Percentiles rank a stretch among this genome's conserved stretches.
These are phyloP conservation scores for Achaetomiella virescens DNA, from an alignment of 495 filamentous ascomycete species.

Conservation along the genomic window DNA sequence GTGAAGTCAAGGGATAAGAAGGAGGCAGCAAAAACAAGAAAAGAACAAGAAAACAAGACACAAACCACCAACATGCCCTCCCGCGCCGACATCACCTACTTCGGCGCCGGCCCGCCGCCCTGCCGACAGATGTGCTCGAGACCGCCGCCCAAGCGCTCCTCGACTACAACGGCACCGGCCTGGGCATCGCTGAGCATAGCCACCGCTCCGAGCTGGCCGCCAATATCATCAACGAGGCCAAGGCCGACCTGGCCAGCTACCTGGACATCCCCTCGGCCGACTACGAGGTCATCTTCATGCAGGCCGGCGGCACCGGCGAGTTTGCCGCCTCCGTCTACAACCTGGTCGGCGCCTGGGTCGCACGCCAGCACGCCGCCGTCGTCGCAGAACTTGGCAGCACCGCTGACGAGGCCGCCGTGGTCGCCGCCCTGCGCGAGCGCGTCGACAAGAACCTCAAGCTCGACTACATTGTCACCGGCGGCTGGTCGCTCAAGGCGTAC, in stretches of 20 bases:
- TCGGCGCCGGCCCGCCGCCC: slow-evolving; percentile 82
- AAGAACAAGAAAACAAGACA: not conserved
- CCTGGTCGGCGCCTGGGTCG: slow-evolving; percentile 74
- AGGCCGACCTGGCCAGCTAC: slow-evolving; percentile 58
- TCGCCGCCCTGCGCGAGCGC: slow-evolving; percentile 52
- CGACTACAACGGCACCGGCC: slow-evolving; percentile 74
- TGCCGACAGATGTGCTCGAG: slow-evolving; percentile 73
- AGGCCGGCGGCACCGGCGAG: slow-evolving; percentile 74
- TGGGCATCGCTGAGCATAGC: slow-evolving; percentile 79
- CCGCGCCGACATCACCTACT: slow-evolving; percentile 38
- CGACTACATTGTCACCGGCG: slow-evolving; percentile 88
- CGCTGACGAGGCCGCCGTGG: slow-evolving; percentile 41
- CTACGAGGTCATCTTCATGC: slow-evolving; percentile 77
- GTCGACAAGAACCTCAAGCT: slow-evolving; percentile 63
- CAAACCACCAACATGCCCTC: slow-evolving; percentile 26
- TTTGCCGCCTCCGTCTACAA: slow-evolving; percentile 80
- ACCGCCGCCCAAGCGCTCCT: slow-evolving; percentile 67
- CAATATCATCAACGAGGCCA: slow-evolving; percentile 60
- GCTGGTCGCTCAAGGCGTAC: slow-evolving; percentile 89
- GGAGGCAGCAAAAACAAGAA: not conserved
- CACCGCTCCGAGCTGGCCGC: slow-evolving; percentile 77
- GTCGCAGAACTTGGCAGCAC: slow-evolving; percentile 29
- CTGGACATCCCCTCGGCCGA: slow-evolving; percentile 63
- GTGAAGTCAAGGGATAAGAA: not conserved
- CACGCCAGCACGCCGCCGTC: slow-evolving; percentile 46